phyloP scores from a whole-genome alignment of 2,329 filamentous ascomycete species.

The Pseudogymnoascus sp. region DNA sequence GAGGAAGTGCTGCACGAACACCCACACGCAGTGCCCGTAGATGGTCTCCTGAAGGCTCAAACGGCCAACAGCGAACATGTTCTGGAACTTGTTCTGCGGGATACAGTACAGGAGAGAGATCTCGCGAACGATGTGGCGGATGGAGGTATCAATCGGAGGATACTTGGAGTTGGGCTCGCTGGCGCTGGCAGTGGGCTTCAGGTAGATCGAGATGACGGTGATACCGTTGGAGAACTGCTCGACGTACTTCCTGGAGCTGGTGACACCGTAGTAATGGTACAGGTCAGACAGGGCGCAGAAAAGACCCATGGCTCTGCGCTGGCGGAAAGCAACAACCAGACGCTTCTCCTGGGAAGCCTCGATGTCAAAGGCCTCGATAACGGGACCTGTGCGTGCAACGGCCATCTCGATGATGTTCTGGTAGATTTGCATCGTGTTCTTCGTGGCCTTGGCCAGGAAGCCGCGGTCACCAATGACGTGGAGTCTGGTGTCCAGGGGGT shows the following conservation, averaged over 20 bases:
- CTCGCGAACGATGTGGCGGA: slow-evolving; percentile 98
- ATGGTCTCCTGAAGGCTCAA: slow-evolving; percentile 94
- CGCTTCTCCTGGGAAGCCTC: slow-evolving; percentile 87
- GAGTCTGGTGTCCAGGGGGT: slow-evolving; percentile 73
- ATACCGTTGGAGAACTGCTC: slow-evolving; percentile 99
- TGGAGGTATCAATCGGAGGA: slow-evolving; percentile 85
- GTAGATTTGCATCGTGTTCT: slow-evolving; percentile 93
- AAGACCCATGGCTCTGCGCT: slow-evolving; percentile 81
- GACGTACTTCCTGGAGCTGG: slow-evolving; percentile 92
- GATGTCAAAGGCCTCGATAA: slow-evolving; percentile 97
- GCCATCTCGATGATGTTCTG: slow-evolving; percentile 85
- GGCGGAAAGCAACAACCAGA: slow-evolving; percentile 88
- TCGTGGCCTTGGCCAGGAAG: slow-evolving; percentile 91
- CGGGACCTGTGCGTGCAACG: slow-evolving; percentile 77
- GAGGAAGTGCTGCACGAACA: slow-evolving; percentile 95
- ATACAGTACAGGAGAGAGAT: slow-evolving; percentile 95
- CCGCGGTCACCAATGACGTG: slow-evolving; percentile 87
- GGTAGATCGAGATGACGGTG: slow-evolving; percentile 91
- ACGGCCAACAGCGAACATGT: slow-evolving; percentile 74
- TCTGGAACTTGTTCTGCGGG: slow-evolving; percentile 92
- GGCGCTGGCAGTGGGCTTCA: slow-evolving; percentile 57
- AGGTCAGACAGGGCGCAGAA: slow-evolving; percentile 94
- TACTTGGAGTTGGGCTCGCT: slow-evolving; percentile 46
- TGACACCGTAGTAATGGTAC: slow-evolving; percentile 98
- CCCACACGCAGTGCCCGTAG: slow-evolving; percentile 95